Evolutionary conservation across 202 grass and related monocot genomes (phyloP), one percentile per base, ranked within the genome.

Genomic region (Alloteropsis angusta): DNA sequence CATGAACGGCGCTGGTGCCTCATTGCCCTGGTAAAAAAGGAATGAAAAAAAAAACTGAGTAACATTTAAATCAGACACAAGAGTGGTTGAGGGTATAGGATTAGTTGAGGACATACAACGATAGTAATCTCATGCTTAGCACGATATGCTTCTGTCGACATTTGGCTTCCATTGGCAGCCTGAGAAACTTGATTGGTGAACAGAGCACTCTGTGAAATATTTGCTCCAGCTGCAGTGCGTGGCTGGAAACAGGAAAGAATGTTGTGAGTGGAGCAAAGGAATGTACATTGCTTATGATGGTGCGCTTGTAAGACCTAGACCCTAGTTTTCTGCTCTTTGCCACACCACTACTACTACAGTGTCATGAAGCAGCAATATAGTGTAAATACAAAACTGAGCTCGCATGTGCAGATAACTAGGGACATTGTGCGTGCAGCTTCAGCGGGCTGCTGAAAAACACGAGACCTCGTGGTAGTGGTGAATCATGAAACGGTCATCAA

Each of bases 101-200:
- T 50, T 23, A 59, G 50, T 44, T 74, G 42, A 61, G 77, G 44
- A 79, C 79, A 77, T 90, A 97, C 93, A 26, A 86, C 7, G 1
- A 94, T 84, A 80, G 91, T 84, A 68, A 97, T 94, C 82, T 97
- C 94, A 65, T 97, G 94, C 56, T 92, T 88, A 32, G 55, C 28
- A 64, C 94, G 89, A 81, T 97, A 97, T 60, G 85, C 89, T 25
- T 92, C 89, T 34, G 78, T 66, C 1, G 86, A 89, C 18, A 81
- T 78, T 76, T 2, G 8, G 71, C 16, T 83, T 60, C 78, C 79
- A 76, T 73, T 89, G 79, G 17, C 42, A 62, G 13, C 83, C 32
- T 78, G 65, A 48, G 86, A 34, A 79, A 69, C 49, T 68, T 72
- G 60, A 65, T 54, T 52, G 34, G 42, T 44, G 28, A 54, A 14